Percentiles rank a stretch among this genome's conserved stretches.
phyloP scores from a whole-genome alignment of 352 stramenopile species.

The Globisporangium uncinulatum region DNA sequence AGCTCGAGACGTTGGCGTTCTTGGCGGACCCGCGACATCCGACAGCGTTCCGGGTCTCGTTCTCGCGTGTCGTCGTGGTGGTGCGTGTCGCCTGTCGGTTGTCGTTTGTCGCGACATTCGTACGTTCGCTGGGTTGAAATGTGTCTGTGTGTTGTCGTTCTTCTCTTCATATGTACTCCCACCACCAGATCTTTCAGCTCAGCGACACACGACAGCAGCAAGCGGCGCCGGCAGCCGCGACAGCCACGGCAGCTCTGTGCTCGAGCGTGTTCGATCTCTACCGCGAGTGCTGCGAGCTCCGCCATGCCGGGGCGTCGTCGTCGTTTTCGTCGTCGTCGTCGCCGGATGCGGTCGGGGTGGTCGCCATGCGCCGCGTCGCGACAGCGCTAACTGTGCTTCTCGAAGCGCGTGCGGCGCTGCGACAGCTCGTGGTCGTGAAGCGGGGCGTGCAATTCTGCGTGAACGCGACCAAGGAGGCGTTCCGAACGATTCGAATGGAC shows the following conservation, averaged over 20 bases:
- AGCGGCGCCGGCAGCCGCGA: constrained; percentile 6
- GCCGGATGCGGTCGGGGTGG: background rate
- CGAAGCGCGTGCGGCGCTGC: constrained; percentile 20
- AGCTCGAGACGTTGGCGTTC: constrained; percentile 1
- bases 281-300: constrained; percentile 20
- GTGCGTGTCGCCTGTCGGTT: constrained; percentile 15
- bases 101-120: no score
- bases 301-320: background rate
- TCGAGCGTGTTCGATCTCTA: constrained; percentile 38
- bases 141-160: background rate
- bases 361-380: constrained; percentile 16
- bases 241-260: constrained; percentile 18
- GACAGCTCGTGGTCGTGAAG: constrained; percentile 27
- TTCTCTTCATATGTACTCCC: background rate
- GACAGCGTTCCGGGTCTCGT: constrained; percentile 30
- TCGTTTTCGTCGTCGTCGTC: background rate
- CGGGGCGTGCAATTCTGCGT: constrained; percentile 30
- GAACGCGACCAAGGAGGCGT: constrained; percentile 30
- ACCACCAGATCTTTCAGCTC: no score
- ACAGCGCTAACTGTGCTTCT: constrained; percentile 35
- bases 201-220: background rate
- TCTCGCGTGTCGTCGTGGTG: constrained; percentile 25
- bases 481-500: constrained; percentile 39
- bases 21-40: constrained; percentile 30
- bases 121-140: background rate